Evolutionary conservation across 2,329 filamentous ascomycete genomes (phyloP), one percentile per base, ranked within the genome.

Genomic region (Cladophialophora psammophila): DNA sequence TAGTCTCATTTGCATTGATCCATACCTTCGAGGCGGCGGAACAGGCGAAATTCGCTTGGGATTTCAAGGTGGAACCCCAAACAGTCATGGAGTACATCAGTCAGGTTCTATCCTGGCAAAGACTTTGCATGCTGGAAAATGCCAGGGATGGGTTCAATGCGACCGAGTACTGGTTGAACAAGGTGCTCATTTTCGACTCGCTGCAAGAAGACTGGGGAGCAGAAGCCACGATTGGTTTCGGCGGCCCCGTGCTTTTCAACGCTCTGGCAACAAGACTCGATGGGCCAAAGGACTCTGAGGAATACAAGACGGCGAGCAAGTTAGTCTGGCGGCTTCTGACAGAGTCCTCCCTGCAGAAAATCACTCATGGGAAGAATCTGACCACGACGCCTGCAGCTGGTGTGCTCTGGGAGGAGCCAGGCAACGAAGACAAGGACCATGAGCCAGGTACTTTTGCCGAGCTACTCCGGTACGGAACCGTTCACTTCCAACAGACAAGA

Each of bases 51-150:
- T 75, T 74, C 64, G 68, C 72, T 0, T 78, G 74, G 75, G 75
- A 77, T 15, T 81, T 75, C 71, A 76, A 76, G 8, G 74, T 75
- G 1, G 74, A 76, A 1, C 66, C 71, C 1, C 45, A 61, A 48
- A 75, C 73, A 0, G 63, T 80, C 0, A 62, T 80, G 34, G 79
- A 81, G 13, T 82, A 82, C 56, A 75, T 80, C 7, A 72, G 74
- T 1, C 81, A 82, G 50, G 76, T 80, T 35, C 66, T 80, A 3
- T 75, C 76, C 12, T 83, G 80, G 80, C 63, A 72, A 6, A 70
- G 77, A 40, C 63, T 78, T 4, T 71, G 72, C 18, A 74, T 72
- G 73, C 70, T 78, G 5, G 71, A 77, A 40, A 75, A 78, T 7
- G 73, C 76, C 0, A 63, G 75, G 3, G 74, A 72, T 5, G 75